A percentile compares a stretch with the other conserved stretches of the same genome.
These are phyloP conservation scores for Epicoccum nigrum DNA, from an alignment of 2,329 filamentous ascomycete genomes.

Conservation along the genomic window DNA sequence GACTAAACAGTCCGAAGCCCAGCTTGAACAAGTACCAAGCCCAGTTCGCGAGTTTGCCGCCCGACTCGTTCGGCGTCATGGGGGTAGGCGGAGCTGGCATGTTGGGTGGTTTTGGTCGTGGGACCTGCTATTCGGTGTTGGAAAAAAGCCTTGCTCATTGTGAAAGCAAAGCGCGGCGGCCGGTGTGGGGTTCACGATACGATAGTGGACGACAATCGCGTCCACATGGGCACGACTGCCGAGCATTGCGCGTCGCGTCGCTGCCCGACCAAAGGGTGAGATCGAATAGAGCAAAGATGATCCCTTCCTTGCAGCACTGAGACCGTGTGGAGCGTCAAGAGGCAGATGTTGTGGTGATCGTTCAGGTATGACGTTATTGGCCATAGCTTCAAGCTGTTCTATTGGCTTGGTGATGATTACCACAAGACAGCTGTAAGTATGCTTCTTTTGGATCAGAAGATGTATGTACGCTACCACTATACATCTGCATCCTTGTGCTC, in stretches of 20 bases:
- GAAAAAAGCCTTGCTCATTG: not conserved
- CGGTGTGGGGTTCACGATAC: slow-evolving; percentile 6
- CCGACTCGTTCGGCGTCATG: not conserved
- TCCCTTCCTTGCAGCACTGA: slow-evolving; percentile 1
- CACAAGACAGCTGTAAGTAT: not conserved
- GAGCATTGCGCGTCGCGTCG: not conserved
- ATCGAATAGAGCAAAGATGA: not conserved
- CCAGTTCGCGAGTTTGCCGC: slow-evolving; percentile 21
- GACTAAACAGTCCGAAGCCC: slow-evolving; percentile 39
- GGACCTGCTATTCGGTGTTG: not conserved
- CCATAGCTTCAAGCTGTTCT: slow-evolving; percentile 10
- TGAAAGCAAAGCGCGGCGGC: not conserved
- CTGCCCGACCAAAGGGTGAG: not conserved
- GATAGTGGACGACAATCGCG: not conserved
- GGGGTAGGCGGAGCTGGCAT: slow-evolving; percentile 12
- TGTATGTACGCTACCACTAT: too few relatives aligned
- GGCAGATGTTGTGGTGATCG: not conserved
- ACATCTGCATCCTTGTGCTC: too few relatives aligned
- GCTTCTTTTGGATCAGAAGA: too few relatives aligned
- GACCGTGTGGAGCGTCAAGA: not conserved
- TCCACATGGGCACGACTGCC: not conserved
- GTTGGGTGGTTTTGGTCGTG: not conserved
- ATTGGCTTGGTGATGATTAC: not conserved
- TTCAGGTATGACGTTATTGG: slow-evolving; percentile 13
- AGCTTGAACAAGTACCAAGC: slow-evolving; percentile 38